Evolutionary conservation across 768 basidiomycete species (phyloP).

Genomic region (Termitomyces sp.): DNA sequence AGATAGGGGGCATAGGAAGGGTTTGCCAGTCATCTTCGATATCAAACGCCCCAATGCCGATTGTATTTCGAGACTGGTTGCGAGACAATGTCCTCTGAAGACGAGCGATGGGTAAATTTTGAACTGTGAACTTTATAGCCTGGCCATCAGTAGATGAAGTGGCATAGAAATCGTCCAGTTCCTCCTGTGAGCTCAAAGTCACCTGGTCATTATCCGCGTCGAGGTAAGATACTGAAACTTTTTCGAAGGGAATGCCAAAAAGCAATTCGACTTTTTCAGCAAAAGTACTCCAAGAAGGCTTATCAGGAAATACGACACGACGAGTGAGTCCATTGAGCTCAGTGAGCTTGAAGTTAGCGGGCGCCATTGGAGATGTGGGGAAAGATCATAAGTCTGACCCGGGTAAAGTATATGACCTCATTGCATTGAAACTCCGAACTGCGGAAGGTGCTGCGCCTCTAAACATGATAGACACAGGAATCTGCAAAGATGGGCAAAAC

Average conservation of each 20-base stretch:
- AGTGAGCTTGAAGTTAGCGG: constrained; percentile 62
- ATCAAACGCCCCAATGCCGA: constrained; percentile 42
- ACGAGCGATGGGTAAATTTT: constrained; percentile 45
- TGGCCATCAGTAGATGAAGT: constrained; percentile 24
- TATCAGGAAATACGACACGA: constrained; percentile 28
- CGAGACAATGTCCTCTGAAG: constrained; percentile 22
- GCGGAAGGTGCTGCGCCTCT: background rate
- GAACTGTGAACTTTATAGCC: constrained; percentile 55
- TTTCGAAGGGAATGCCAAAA: constrained; percentile 49
- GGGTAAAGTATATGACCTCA: background rate
- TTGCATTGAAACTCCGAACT: background rate
- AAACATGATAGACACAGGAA: background rate
- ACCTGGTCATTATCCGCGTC: constrained; percentile 73
- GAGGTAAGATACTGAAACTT: constrained; percentile 64
- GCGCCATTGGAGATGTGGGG: constrained; percentile 27
- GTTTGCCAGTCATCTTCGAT: constrained; percentile 65
- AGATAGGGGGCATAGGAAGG: constrained; percentile 34
- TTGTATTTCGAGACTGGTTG: constrained; percentile 48
- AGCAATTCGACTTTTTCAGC: constrained; percentile 40
- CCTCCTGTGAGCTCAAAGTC: constrained; percentile 70
- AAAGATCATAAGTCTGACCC: background rate
- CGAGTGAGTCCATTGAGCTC: constrained; percentile 54
- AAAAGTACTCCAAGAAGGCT: constrained; percentile 6
- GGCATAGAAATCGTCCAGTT: constrained; percentile 68
- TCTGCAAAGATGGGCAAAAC: background rate